Conservation (phyloP, 352 stramenopile species). For the Phytophthora meadii region DNA sequence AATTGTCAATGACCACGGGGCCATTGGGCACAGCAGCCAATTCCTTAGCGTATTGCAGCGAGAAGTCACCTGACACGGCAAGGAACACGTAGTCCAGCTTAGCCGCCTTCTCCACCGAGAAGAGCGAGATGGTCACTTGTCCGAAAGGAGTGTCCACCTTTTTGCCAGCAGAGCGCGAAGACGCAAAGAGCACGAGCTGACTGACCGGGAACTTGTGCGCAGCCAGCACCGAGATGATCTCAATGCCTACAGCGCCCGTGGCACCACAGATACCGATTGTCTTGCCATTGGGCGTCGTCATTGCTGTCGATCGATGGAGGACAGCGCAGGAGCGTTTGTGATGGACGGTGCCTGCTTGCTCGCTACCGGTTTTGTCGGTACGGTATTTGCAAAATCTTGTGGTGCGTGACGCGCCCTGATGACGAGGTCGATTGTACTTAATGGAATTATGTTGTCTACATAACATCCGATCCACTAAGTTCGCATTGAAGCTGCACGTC, state of each 20-base stretch:
- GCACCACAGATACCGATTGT: conserved; percentile 83
- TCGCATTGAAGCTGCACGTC: conserved; percentile 9
- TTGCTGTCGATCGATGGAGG: conserved; percentile 18
- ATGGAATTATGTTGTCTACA: too few species aligned
- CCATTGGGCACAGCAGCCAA: conserved; percentile 85
- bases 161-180: conserved; percentile 92
- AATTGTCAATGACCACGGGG: conserved; percentile 99
- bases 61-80: conserved; percentile 97
- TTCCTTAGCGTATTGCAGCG: conserved; percentile 94
- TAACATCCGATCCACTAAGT: conserved; percentile 2
- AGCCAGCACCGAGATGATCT: conserved; percentile 94
- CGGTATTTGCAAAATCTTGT: conserved; percentile 13
- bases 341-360: background rate
- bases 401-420: background rate
- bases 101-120: conserved; percentile 91
- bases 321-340: conserved; percentile 5
- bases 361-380: background rate
- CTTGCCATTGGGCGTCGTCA: conserved; percentile 68
- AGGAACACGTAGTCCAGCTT: conserved; percentile 98
- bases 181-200: conserved; percentile 96
- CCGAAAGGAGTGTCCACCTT: conserved; percentile 91
- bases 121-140: conserved; percentile 94
- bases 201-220: conserved; percentile 90
- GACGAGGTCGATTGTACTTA: background rate
- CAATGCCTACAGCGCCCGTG: conserved; percentile 96